Evolutionary conservation across 2,329 filamentous ascomycete genomes (phyloP).

Genomic region (Aspergillus sp.): DNA sequence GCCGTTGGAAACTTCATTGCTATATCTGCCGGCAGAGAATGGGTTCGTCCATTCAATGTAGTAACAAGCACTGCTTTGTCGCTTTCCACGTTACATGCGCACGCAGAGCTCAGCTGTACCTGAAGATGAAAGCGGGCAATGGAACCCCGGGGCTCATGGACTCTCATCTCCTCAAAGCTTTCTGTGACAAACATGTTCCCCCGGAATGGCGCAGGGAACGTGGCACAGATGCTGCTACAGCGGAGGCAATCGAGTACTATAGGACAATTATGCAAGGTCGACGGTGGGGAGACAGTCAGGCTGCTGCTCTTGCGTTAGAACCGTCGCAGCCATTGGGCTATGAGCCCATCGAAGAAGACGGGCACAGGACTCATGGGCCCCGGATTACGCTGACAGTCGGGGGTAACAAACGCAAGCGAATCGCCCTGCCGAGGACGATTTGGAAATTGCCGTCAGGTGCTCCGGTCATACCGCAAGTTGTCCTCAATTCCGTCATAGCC

Average conservation of each 20-base stretch:
- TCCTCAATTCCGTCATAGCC: slow-evolving; percentile 77
- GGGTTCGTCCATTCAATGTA: slow-evolving; percentile 97
- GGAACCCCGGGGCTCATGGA: slow-evolving; percentile 71
- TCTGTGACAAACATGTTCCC: slow-evolving; percentile 92
- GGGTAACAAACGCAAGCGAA: slow-evolving; percentile 51
- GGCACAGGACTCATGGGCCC: slow-evolving; percentile 30
- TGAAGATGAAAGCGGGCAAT: slow-evolving; percentile 94
- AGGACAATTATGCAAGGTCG: slow-evolving; percentile 79
- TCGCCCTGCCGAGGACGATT: slow-evolving; percentile 52
- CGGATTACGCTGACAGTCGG: slow-evolving; percentile 48
- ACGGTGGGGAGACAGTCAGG: slow-evolving; percentile 86
- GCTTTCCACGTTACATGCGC: slow-evolving; percentile 98
- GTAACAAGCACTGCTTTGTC: slow-evolving; percentile 93
- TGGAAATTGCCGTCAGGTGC: slow-evolving; percentile 95
- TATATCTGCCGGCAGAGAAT: slow-evolving; percentile 97
- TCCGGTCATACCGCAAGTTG: slow-evolving; percentile 81
- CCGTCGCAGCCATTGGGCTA: slow-evolving; percentile 57
- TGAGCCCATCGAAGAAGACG: slow-evolving; percentile 40
- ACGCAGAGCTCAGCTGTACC: slow-evolving; percentile 72
- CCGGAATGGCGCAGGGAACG: slow-evolving; percentile 81
- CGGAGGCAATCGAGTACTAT: slow-evolving; percentile 81
- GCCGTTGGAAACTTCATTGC: slow-evolving; percentile 84
- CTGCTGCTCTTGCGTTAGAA: slow-evolving; percentile 71
- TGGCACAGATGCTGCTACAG: slow-evolving; percentile 68
- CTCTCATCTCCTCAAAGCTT: slow-evolving; percentile 78